Evolutionary conservation across 441 rosid species (phyloP), one percentile per base, ranked within the genome.

Genomic region (Eutrema salsugineum): DNA sequence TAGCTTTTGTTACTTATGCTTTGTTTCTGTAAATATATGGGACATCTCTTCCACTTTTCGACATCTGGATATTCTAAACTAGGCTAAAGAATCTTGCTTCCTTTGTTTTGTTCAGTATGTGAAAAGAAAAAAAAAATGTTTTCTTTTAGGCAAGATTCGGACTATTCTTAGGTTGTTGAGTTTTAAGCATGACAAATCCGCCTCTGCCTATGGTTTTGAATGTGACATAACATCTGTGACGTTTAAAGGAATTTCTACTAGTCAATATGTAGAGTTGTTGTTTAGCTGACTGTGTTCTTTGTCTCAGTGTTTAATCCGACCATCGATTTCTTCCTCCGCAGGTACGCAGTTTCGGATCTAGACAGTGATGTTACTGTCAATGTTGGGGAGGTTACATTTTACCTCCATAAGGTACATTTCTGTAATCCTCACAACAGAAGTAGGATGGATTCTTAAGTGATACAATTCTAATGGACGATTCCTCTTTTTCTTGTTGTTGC

Each of bases 271-370:
- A 16, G 20, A 36, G 19, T 40, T 38, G 44, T 46, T n/a, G 46
- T 40, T 44, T 43, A 54, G 66, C 49, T 50, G 53, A 62, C 46
- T 46, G 8, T 54, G 55, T 48, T 46, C n/a, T 56, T 76, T 17
- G 51, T 47, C 36, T 54, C 60, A n/a, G 5, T 55, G 57, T 10
- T 30, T 38, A 27, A 28, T 32, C 69, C 6, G 33, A 19, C 24
- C 55, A 9, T 32, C 5, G 5, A 1, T 14, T 56, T 57, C 12
- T 22, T 28, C 62, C 39, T 28, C 20, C 69, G 79, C 86, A 94
- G 99, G 86, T 82, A 86, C 27, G 90, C 91, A 47, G 74, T 85
- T 33, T 85, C 96, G 32, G 99, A 92, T 65, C 86, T 94, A 80
- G 85, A 82, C 46, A 78, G 96, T 8, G 99, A 95, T 84, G 80